Percentiles rank a stretch among this genome's conserved stretches.
Evolutionary conservation across 352 stramenopile genomes (phyloP).

Genomic region (Phytophthora ohioensis): DNA sequence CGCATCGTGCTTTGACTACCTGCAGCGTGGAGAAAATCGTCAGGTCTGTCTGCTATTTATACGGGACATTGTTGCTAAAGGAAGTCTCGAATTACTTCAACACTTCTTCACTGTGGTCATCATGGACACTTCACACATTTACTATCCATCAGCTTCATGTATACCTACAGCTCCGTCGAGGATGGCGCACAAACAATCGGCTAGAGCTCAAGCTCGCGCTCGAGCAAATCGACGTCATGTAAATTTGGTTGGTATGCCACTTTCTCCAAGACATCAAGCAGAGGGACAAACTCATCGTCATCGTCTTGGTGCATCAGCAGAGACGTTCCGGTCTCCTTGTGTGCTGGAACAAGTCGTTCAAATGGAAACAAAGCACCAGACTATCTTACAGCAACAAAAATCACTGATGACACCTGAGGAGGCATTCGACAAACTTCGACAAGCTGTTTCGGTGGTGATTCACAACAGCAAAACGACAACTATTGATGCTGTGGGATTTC

Average conservation of each 20-base stretch:
- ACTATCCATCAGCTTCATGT: conserved; percentile 16
- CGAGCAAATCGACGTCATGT: conserved; percentile 23
- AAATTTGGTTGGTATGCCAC: conserved; percentile 16
- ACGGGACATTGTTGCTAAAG: background rate
- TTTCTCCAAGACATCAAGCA: conserved; percentile 1
- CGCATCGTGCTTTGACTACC: conserved; percentile 13
- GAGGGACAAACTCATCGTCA: conserved; percentile 6
- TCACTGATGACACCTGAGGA: conserved; percentile 38
- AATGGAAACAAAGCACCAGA: conserved; percentile 35
- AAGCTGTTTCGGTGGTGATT: conserved; percentile 7
- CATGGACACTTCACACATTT: conserved; percentile 37
- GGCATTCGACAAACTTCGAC: conserved; percentile 39
- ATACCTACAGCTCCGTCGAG: conserved; percentile 13
- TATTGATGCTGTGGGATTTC: conserved; percentile 10
- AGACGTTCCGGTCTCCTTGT: conserved; percentile 42
- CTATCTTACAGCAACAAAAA: background rate
- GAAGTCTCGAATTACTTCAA: conserved; percentile 7
- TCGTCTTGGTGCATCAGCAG: background rate
- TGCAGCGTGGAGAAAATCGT: background rate
- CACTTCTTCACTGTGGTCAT: background rate
- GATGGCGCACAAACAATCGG: conserved; percentile 43
- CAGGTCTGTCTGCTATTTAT: conserved; percentile 30
- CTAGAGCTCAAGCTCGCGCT: conserved; percentile 28
- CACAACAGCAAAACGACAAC: background rate
- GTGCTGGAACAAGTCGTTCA: conserved; percentile 45